These are phyloP conservation scores for Simplicillium sp. DNA, from an alignment of 2,329 filamentous ascomycete species.

Conservation along the genomic window DNA sequence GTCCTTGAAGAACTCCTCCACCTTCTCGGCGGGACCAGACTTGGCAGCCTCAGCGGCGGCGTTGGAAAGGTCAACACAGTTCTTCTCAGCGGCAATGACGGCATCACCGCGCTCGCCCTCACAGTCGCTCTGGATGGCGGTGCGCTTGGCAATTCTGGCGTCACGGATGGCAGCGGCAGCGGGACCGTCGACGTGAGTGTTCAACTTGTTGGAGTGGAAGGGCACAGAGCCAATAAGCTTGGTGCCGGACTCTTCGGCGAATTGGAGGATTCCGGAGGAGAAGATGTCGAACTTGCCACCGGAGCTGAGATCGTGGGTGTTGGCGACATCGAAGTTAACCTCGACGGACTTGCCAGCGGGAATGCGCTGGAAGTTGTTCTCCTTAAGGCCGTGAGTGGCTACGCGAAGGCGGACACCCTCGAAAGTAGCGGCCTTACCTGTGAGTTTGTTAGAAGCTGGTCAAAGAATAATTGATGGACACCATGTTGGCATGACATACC, in stretches of 20 bases:
- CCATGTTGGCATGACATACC: slow-evolving; percentile 21
- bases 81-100: slow-evolving; percentile 14
- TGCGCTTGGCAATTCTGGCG: slow-evolving; percentile 41
- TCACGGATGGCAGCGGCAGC: slow-evolving; percentile 40
- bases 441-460: not conserved
- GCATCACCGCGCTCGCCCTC: slow-evolving; percentile 1
- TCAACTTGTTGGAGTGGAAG: slow-evolving; percentile 47
- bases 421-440: slow-evolving; percentile 34
- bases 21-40: slow-evolving; percentile 36
- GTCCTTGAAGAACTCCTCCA: slow-evolving; percentile 57
- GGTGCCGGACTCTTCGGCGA: slow-evolving; percentile 39
- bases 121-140: slow-evolving; percentile 28
- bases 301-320: slow-evolving; percentile 40
- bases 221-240: slow-evolving; percentile 43
- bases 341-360: slow-evolving; percentile 38
- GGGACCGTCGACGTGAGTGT: slow-evolving; percentile 45
- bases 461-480: slow-evolving; percentile 1
- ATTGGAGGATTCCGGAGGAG: slow-evolving; percentile 46
- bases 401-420: slow-evolving; percentile 44
- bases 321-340: slow-evolving; percentile 43
- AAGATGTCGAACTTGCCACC: slow-evolving; percentile 48
- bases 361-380: slow-evolving; percentile 41
- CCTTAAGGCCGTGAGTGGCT: slow-evolving; percentile 29
- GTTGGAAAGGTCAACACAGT: slow-evolving; percentile 43
- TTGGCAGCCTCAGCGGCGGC: slow-evolving; percentile 40